Percentiles rank a stretch among this genome's conserved stretches.
phyloP scores from a whole-genome alignment of 805 yeast genomes.

The Ogataea sp. region DNA sequence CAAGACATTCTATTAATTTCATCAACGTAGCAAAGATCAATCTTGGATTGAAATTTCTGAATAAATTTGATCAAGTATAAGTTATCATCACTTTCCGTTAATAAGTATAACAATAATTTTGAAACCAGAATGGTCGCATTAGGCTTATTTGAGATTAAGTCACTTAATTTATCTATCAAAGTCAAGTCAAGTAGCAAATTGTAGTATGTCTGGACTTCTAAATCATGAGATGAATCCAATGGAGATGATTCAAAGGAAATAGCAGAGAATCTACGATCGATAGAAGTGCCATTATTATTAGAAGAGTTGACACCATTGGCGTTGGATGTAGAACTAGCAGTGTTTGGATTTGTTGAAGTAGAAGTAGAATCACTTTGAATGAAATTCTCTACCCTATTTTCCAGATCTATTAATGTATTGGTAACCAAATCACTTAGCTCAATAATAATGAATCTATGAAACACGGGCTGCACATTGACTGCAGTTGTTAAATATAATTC shows the following conservation, averaged over 20 bases:
- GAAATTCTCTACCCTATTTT: conserved; percentile 48
- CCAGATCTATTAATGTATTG: conserved; percentile 62
- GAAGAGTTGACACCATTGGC: background rate
- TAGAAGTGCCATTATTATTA: conserved; percentile 27
- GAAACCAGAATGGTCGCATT: conserved; percentile 40
- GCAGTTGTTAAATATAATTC: conserved; percentile 89
- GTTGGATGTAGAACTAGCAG: background rate
- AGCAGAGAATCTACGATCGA: too few species aligned
- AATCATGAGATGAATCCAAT: too few species aligned
- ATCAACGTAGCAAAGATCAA: conserved; percentile 58
- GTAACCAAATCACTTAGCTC: conserved; percentile 73
- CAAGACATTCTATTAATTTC: conserved; percentile 69
- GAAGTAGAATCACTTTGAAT: conserved; percentile 20
- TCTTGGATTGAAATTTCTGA: conserved; percentile 38
- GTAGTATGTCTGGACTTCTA: conserved; percentile 61
- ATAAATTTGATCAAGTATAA: conserved; percentile 42
- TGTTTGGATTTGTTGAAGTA: background rate
- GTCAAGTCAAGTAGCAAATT: conserved; percentile 22
- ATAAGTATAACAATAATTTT: conserved; percentile 63
- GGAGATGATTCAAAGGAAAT: too few species aligned
- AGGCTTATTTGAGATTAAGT: conserved; percentile 36
- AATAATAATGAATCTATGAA: conserved; percentile 82
- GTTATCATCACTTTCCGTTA: conserved; percentile 60
- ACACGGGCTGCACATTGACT: conserved; percentile 93
- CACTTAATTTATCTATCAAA: conserved; percentile 28